phyloP scores from a whole-genome alignment of 2,329 filamentous ascomycete species.

The Alternaria hordeiaustralica region DNA sequence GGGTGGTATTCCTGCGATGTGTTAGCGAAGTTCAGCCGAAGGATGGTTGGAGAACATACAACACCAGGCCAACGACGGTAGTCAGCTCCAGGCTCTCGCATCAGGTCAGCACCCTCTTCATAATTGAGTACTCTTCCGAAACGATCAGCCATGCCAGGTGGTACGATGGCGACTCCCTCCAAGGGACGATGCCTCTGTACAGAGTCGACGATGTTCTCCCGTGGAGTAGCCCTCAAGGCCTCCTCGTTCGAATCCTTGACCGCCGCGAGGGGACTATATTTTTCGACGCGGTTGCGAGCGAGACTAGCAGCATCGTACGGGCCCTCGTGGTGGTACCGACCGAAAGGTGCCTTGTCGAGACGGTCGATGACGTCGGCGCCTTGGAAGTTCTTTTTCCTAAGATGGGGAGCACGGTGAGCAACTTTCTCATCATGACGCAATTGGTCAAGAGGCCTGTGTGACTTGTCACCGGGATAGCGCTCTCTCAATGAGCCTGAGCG shows the following conservation, averaged over 20 bases:
- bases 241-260: slow-evolving; percentile 75
- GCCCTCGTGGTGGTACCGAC: slow-evolving; percentile 84
- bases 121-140: slow-evolving; percentile 77
- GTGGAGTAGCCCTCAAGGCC: slow-evolving; percentile 80
- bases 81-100: slow-evolving; percentile 79
- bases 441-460: slow-evolving; percentile 70
- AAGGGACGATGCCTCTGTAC: slow-evolving; percentile 76
- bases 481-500: slow-evolving; percentile 62
- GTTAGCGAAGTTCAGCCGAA: slow-evolving; percentile 10
- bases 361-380: slow-evolving; percentile 80
- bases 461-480: slow-evolving; percentile 69
- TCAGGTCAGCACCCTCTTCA: slow-evolving; percentile 84
- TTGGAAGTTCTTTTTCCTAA: slow-evolving; percentile 69
- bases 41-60: slow-evolving; percentile 60
- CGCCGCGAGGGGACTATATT: slow-evolving; percentile 76
- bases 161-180: slow-evolving; percentile 79
- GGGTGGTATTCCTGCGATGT: slow-evolving; percentile 66
- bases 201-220: slow-evolving; percentile 77
- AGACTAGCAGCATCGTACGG: slow-evolving; percentile 85
- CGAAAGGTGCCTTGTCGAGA: slow-evolving; percentile 71
- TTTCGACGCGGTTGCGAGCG: slow-evolving; percentile 71
- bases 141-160: slow-evolving; percentile 72
- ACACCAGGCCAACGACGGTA: slow-evolving; percentile 78
- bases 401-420: slow-evolving; percentile 71
- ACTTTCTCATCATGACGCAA: slow-evolving; percentile 67